Base-by-base conservation (phyloP, 2,329 filamentous ascomycete species). In the Nigrospora osmanthi region DNA sequence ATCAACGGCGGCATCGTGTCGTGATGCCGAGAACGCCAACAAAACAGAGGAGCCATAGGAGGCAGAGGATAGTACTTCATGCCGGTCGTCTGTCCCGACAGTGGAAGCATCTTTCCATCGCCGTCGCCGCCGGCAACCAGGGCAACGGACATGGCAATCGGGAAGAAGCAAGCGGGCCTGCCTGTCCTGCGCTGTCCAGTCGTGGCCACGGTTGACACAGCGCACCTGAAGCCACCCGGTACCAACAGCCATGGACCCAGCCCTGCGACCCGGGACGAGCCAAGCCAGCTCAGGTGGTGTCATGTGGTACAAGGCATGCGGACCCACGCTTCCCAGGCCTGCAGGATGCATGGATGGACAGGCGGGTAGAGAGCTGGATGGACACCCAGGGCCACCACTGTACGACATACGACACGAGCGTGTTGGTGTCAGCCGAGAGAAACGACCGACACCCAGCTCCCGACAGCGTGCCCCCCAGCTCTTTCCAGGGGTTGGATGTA, bases 1-100 rank as follows among this genome's bases (percentile, higher is more conserved):
- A 59, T 55, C 16, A 48, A 57, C 33, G 52, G 51, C 45, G 56
- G 50, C 57, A 64, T 64, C 34, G 47, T 56, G 43, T 47, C 45
- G 43, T 7, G 23, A 6, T 28, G 6, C 23, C 23, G 10, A 7
- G 5, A 10, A 2, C 19, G 19, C 23, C 23, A 10, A 28, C 5
- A 28, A 6, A 7, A 10, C 9, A 6, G 23, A 28, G 9, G 19
- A 23, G 19, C 7, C 19, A 4, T 4, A 7, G 19, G 23, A 28
- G 10, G 23, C 23, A 39, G 23, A 38, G 41, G 11, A 23, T 33
- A 23, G 17, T 35, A 14, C 30, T 32, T 42, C 28, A 36, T 38
- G 30, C 15, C 33, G 16, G 15, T 13, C 34, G 39, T 40, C 39
- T 32, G 23, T 17, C 23, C 19, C 31, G 9, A 33, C 31, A 33